Conservation (phyloP, 441 rosid species). For the Adansonia rubrostipa region DNA sequence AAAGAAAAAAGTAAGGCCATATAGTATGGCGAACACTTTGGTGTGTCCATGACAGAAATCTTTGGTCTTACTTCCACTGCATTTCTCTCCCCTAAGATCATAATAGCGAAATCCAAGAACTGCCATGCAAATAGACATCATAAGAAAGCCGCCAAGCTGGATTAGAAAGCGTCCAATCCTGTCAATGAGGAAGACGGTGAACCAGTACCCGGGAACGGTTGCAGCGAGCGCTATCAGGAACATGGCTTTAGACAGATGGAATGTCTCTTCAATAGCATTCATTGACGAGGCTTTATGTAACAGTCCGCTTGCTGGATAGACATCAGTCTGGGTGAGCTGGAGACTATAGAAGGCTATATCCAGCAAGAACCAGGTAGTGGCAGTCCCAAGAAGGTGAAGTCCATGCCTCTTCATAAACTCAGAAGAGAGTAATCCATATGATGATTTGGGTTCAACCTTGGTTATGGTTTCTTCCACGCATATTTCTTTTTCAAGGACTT, state of each 20-base stretch:
- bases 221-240: slow-evolving; percentile 47
- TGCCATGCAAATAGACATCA: slow-evolving; percentile 57
- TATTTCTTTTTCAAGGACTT: slow-evolving; percentile 46
- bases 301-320: slow-evolving; percentile 46
- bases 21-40: slow-evolving; percentile 40
- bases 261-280: slow-evolving; percentile 57
- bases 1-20: slow-evolving; percentile 61
- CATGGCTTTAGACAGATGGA: slow-evolving; percentile 42
- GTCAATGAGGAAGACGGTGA: slow-evolving; percentile 53
- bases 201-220: slow-evolving; percentile 60
- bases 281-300: slow-evolving; percentile 37
- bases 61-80: neutral
- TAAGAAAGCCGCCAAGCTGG: slow-evolving; percentile 54
- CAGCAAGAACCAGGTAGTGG: slow-evolving; percentile 53
- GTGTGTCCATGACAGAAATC: slow-evolving; percentile 41
- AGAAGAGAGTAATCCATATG: slow-evolving; percentile 39
- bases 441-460: slow-evolving; percentile 15
- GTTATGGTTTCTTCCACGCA: slow-evolving; percentile 1
- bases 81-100: slow-evolving; percentile 33
- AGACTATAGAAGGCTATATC: slow-evolving; percentile 56
- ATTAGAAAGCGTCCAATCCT: slow-evolving; percentile 49
- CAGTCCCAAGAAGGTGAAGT: slow-evolving; percentile 50
- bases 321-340: slow-evolving; percentile 49
- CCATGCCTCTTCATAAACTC: slow-evolving; percentile 50
- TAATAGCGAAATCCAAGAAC: slow-evolving; percentile 40